Base-by-base conservation (phyloP, 768 basidiomycete genomes). In the Lepiota venenata region DNA sequence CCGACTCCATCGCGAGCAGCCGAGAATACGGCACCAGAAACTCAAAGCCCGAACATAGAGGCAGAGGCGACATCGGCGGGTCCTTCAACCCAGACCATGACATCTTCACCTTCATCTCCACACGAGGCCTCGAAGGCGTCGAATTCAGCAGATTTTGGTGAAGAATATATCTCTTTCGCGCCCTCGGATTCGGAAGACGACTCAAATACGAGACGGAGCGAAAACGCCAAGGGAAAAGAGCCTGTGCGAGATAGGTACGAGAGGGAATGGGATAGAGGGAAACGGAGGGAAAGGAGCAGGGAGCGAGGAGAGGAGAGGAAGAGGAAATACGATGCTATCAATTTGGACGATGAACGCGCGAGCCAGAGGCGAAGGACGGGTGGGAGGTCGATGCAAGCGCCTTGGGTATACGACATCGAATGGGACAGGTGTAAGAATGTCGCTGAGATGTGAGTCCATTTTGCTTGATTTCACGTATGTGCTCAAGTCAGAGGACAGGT, bases 371-470 rank as follows among this genome's bases (percentile, higher is more conserved):
- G 81, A 61, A 71, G 78, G 29, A 62, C 74, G 47, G 71, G 81
- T 44, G 79, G 79, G 8, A 70, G 79, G 15, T 75, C 76, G 20
- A 80, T 81, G 51, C 81, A 77, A 61, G 77, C 76, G 29, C 87
- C 90, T 14, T 97, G 94, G 95, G 72, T 84, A 9, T 68, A 71
- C 12, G 67, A 78, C 7, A 75, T 93, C 8, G 81, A 92, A 59
- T 89, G 89, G 85, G 79, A 87, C 11, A 64, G 69, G 5, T 90
- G 90, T 66, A 74, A 71, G 47, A 91, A 91, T 64, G 87, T 92
- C 50, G 85, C 91, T 12, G 90, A 95, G 66, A 76, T 95, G 93
- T 94, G 61, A 52, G 88, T 79, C 11, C 46, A 6, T 55, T 40
- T n/a, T 15, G 32, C 45, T 54, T 40, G 40, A 52, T 10, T 27